phyloP scores from a whole-genome alignment of 306 rosid species.

The Sindora glabra region DNA sequence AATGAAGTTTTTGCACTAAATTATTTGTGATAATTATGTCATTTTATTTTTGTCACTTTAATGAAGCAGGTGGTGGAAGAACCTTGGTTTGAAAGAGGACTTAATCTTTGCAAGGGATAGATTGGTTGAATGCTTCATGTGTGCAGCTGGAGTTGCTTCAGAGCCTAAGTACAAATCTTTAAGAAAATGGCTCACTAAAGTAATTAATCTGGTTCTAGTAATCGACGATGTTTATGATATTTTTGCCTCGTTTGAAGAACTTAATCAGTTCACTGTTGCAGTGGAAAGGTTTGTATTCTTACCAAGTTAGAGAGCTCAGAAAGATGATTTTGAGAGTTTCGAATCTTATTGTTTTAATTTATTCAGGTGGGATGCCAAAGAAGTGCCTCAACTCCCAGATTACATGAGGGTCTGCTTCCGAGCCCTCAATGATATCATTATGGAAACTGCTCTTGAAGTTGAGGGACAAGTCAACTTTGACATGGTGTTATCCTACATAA shows the following conservation, averaged over 20 bases:
- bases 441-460: constrained; percentile 46
- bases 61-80: constrained; percentile 90
- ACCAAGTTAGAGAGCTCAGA: neutral
- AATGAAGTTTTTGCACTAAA: no score
- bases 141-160: constrained; percentile 40
- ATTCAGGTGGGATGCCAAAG: constrained; percentile 53
- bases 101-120: constrained; percentile 58
- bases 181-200: constrained; percentile 62
- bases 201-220: constrained; percentile 25
- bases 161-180: constrained; percentile 27
- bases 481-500: constrained; percentile 22
- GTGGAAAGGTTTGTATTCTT: constrained; percentile 30
- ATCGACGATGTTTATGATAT: constrained; percentile 60
- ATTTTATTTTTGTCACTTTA: no score
- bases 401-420: constrained; percentile 46
- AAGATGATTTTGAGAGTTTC: neutral
- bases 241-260: constrained; percentile 49
- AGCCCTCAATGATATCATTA: constrained; percentile 35
- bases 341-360: neutral
- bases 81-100: constrained; percentile 28
- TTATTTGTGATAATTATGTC: no score
- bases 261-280: constrained; percentile 43
- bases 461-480: constrained; percentile 24
- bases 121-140: constrained; percentile 60
- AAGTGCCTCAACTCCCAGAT: constrained; percentile 32